Evolutionary conservation across 768 basidiomycete species (phyloP), one percentile per base, ranked within the genome.

Genomic region (Leccinum longicurvipes): DNA sequence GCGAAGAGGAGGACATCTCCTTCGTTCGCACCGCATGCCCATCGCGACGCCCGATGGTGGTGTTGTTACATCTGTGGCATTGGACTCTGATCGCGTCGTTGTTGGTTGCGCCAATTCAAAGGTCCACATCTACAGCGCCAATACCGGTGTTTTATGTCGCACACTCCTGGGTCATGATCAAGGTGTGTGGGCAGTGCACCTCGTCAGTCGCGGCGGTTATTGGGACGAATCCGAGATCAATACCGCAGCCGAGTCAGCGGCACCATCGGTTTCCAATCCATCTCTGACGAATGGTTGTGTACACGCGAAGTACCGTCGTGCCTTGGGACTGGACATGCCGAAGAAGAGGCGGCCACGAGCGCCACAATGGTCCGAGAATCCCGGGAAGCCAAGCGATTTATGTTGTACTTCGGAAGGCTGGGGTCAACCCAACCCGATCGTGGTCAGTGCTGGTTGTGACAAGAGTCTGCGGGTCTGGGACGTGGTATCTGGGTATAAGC

Each of bases 381-480:
- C 67, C 0, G 71, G 72, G 46, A 77, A 77, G 53, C 76, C 75
- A 34, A 85, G 79, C 51, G 77, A 80, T 55, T 73, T 77, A 15
- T 84, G 85, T 57, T 82, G 83, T 51, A 81, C 89, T 2, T 86
- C 89, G 0, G 79, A 83, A 51, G 96, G 96, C 1, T 98, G 93
- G 91, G 94, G 95, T 0, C 91, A 95, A 67, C 83, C 85, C 2
- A 83, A 84, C 48, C 77, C 91, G 7, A 74, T 97, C 6, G 84
- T 96, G 19, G 88, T 98, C 23, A 93, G 89, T 57, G 95, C 91
- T 1, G 95, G 94, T 5, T 97, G 96, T 64, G 96, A 99, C 67
- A 88, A 94, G 62, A 82, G 83, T 45, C 74, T 99, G n/a, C 78
- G 88, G 32, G 91, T 99, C 0, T 98, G 95, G 95, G 93, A 97